These are phyloP conservation scores for Jamesozyma piceae DNA, from an alignment of 805 yeast species.

Conservation along the genomic window DNA sequence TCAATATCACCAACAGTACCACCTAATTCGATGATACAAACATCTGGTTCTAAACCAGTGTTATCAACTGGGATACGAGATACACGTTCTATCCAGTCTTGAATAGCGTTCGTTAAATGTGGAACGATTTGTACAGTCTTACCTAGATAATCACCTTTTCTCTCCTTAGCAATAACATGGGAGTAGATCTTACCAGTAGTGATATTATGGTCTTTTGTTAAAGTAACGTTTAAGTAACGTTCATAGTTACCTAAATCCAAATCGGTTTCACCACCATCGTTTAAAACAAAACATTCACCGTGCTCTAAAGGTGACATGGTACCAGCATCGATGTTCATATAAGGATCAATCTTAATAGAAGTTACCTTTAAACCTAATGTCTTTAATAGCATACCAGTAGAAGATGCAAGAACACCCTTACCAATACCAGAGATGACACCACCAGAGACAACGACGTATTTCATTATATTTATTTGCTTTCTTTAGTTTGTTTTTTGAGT, in stretches of 20 bases:
- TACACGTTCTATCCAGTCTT: conserved; percentile 96
- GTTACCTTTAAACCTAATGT: conserved; percentile 92
- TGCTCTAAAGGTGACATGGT: conserved; percentile 99
- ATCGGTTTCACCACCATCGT: conserved; percentile 99
- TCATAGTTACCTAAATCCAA: conserved; percentile 97
- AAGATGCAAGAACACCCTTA: conserved; percentile 95
- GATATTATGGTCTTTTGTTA: conserved; percentile 90
- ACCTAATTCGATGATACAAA: conserved; percentile 94
- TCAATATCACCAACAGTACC: conserved; percentile 99
- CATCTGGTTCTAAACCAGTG: conserved; percentile 82
- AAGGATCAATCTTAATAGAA: conserved; percentile 96
- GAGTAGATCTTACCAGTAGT: conserved; percentile 97
- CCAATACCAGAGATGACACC: conserved; percentile 99
- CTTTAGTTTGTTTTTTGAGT: background rate
- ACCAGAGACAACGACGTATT: conserved; percentile 98
- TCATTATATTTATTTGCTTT: conserved; percentile 37
- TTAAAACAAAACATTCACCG: conserved; percentile 95
- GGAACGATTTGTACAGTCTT: conserved; percentile 99
- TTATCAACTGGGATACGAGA: conserved; percentile 86
- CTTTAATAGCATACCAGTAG: conserved; percentile 90
- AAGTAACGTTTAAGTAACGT: conserved; percentile 86
- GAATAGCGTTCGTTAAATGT: conserved; percentile 93
- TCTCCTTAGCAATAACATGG: conserved; percentile 85
- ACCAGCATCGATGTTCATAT: conserved; percentile 98
- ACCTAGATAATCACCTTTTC: conserved; percentile 95